phyloP scores from a whole-genome alignment of 345 rosid genomes.

The Atalantia buxifolia region DNA sequence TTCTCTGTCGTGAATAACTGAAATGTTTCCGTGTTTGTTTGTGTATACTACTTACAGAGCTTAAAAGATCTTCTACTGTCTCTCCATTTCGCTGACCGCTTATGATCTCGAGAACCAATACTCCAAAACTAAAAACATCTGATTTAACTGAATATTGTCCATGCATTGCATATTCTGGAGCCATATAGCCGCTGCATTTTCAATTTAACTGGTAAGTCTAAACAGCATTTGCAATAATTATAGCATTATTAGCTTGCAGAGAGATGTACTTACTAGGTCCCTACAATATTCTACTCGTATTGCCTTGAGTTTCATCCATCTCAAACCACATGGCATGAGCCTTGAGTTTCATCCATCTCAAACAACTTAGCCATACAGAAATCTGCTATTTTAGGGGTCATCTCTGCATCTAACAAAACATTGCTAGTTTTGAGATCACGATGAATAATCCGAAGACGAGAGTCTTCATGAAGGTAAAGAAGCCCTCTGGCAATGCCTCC shows the following conservation, averaged over 20 bases:
- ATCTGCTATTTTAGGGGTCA: conserved; percentile 45
- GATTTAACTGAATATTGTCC: conserved; percentile 40
- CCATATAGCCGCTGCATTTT: conserved; percentile 38
- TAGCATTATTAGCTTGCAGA: neutral
- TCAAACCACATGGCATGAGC: too few species aligned
- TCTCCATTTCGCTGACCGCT: conserved; percentile 29
- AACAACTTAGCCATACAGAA: conserved; percentile 50
- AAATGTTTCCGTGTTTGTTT: neutral
- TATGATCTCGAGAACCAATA: conserved; percentile 40
- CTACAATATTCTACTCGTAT: conserved; percentile 38
- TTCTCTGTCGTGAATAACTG: neutral
- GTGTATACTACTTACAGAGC: conserved; percentile 21
- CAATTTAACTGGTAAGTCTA: neutral
- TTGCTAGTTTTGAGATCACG: conserved; percentile 47
- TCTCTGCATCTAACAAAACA: conserved; percentile 35
- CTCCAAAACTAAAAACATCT: conserved; percentile 47
- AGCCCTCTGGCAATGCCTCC: conserved; percentile 45
- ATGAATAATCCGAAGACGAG: conserved; percentile 37
- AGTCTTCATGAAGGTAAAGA: conserved; percentile 48
- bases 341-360: too few species aligned
- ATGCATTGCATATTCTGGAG: conserved; percentile 44
- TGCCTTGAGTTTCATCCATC: conserved; percentile 37
- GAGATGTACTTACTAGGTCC: conserved; percentile 35
- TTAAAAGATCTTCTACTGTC: conserved; percentile 23
- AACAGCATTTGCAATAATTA: neutral